Percentiles rank a stretch among this genome's conserved stretches.
Evolutionary conservation across 2,329 filamentous ascomycete genomes (phyloP).

Genomic region (Colletotrichum australisinense): DNA sequence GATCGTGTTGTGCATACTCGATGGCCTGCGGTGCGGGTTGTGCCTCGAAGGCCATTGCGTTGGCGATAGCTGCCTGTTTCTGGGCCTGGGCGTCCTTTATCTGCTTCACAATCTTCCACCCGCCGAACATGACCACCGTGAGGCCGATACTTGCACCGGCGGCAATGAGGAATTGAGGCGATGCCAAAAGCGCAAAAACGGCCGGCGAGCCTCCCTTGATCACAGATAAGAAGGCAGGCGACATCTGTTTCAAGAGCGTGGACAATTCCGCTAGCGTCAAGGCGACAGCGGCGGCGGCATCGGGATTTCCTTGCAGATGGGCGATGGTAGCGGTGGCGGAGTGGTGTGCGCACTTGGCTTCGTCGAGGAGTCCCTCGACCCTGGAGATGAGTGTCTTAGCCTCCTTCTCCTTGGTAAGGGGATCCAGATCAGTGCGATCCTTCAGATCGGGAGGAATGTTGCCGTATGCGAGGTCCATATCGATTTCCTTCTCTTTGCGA

Average conservation of each 20-base stretch:
- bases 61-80: slow-evolving; percentile 38
- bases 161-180: slow-evolving; percentile 94
- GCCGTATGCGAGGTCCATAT: slow-evolving; percentile 94
- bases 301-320: slow-evolving; percentile 74
- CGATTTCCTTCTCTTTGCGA: slow-evolving; percentile 67
- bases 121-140: slow-evolving; percentile 95
- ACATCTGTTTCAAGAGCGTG: slow-evolving; percentile 83
- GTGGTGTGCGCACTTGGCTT: slow-evolving; percentile 90
- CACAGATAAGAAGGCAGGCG: slow-evolving; percentile 79
- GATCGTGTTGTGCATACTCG: slow-evolving; percentile 25
- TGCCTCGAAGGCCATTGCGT: slow-evolving; percentile 45
- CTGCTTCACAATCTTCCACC: slow-evolving; percentile 96
- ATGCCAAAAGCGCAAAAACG: slow-evolving; percentile 86
- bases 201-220: slow-evolving; percentile 87
- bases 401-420: slow-evolving; percentile 61
- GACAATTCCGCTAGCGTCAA: slow-evolving; percentile 93
- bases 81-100: slow-evolving; percentile 63
- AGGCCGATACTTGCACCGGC: slow-evolving; percentile 89
- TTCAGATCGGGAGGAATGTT: slow-evolving; percentile 78
- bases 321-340: slow-evolving; percentile 86
- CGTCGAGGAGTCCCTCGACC: slow-evolving; percentile 82
- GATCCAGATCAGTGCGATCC: slow-evolving; percentile 59
- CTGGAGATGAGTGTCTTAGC: slow-evolving; percentile 73
- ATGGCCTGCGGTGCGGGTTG: slow-evolving; percentile 25
- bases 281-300: slow-evolving; percentile 93